Conservation (phyloP, 352 stramenopile species). For the Pythium utonaiense region DNA sequence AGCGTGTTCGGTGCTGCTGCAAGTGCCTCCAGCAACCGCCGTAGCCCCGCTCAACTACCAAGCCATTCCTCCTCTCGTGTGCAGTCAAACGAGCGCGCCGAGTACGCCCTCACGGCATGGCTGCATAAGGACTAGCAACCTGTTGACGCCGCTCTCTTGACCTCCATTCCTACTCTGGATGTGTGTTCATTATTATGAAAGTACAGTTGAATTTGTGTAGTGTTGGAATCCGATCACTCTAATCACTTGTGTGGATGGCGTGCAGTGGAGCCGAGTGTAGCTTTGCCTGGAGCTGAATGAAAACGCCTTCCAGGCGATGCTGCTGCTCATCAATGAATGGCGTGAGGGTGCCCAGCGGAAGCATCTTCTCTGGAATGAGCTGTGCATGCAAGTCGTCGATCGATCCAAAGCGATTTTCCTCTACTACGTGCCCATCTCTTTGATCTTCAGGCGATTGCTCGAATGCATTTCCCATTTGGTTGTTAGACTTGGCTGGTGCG, state of each 20-base stretch:
- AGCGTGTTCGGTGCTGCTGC: constrained; percentile 43
- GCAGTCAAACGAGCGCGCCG: constrained; percentile 29
- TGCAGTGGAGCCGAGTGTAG: neutral
- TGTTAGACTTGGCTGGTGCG: neutral
- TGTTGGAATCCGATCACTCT: too few relatives aligned
- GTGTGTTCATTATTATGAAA: neutral
- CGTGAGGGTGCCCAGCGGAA: constrained; percentile 5
- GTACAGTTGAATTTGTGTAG: neutral
- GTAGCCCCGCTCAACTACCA: constrained; percentile 14
- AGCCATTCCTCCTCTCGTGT: neutral
- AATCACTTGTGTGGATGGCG: too few relatives aligned
- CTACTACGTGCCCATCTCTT: too few relatives aligned
- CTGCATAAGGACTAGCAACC: constrained; percentile 37
- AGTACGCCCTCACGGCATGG: constrained; percentile 68
- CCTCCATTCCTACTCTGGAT: constrained; percentile 1
- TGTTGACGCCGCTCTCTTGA: neutral
- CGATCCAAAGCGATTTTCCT: neutral
- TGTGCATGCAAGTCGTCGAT: constrained; percentile 8
- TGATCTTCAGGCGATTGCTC: too few relatives aligned
- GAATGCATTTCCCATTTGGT: neutral
- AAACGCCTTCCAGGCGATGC: neutral
- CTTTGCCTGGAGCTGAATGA: neutral
- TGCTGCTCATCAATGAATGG: constrained; percentile 15
- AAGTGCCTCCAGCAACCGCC: neutral
- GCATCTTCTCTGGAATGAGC: constrained; percentile 12